Evolutionary conservation across 2,329 filamentous ascomycete species (phyloP), one percentile per base, ranked within the genome.

Genomic region (Neopestalotiopsis rosae): DNA sequence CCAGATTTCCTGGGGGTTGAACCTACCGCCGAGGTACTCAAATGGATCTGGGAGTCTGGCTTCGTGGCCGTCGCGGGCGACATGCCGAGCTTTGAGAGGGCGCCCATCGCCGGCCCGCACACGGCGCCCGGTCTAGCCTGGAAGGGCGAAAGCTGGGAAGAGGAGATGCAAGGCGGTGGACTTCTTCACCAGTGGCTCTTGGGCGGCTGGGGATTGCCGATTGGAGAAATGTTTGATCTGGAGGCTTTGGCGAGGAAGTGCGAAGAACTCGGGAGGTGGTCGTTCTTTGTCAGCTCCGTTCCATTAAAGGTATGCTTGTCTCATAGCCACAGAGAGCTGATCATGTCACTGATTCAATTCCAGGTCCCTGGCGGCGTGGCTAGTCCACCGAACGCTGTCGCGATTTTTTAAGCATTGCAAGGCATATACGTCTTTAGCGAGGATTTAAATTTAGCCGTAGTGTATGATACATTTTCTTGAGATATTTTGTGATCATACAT

Each of bases 191-290:
- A 83, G 71, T 85, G 80, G 78, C 70, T 85, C 12, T 74, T 86
- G 1, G 83, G 81, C 0, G 84, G 84, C 0, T 88, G 85, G 85
- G 86, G 86, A 0, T 79, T 86, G 79, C 83, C 84, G 0, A 84
- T 86, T 49, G 84, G 85, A 0, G 85, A 87, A 73, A 72, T 86
- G 61, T 86, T 86, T 68, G 80, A 86, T 66, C 70, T 86, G 13
- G 82, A 85, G 62, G 74, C 69, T 3, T 68, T 86, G 56, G 75
- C 77, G 0, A 65, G 69, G 17, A 78, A 79, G 34, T 84, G 82
- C 34, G 24, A 61, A 13, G 76, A 78, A 65, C 70, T 74, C 12
- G 69, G 74, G 3, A 69, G 79, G 30, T 84, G 79, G 77, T 76
- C 78, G 0, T 84, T 84, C 58, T 84, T 84, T 69, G 77, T 84